Evolutionary conservation across 371 early-diverging fungal genomes (phyloP).

Genomic region (Mucor lusitanicus): DNA sequence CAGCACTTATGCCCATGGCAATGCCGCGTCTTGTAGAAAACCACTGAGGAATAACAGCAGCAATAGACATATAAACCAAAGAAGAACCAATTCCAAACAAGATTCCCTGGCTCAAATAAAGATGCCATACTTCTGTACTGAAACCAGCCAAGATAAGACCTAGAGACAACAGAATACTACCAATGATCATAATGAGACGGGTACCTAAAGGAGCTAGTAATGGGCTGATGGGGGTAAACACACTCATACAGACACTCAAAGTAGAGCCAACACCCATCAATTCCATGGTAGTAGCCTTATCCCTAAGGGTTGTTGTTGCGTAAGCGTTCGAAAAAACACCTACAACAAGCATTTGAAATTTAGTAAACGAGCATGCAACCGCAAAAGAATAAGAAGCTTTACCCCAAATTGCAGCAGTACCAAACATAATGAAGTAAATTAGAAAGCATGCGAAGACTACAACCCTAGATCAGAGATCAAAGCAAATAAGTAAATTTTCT

Average conservation of each 20-base stretch:
- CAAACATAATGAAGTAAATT: conserved; percentile 42
- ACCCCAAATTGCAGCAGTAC: conserved; percentile 44
- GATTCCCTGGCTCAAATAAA: conserved; percentile 55
- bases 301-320: conserved; percentile 31
- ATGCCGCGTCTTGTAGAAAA: conserved; percentile 57
- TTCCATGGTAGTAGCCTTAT: conserved; percentile 39
- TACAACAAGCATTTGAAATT: conserved; percentile 6
- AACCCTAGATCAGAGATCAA: conserved; percentile 24
- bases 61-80: conserved; percentile 41
- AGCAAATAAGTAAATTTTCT: not conserved
- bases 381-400: conserved; percentile 4
- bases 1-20: conserved; percentile 71
- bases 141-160: conserved; percentile 54
- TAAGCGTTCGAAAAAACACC: conserved; percentile 44
- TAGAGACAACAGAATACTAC: conserved; percentile 47
- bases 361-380: not conserved
- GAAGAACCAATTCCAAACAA: conserved; percentile 51
- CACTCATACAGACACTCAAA: conserved; percentile 40
- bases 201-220: conserved; percentile 45
- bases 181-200: conserved; percentile 34
- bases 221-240: conserved; percentile 46
- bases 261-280: conserved; percentile 54
- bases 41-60: conserved; percentile 43
- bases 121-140: conserved; percentile 54
- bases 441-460: conserved; percentile 36